Base-by-base conservation (phyloP, 257 asterid species). In the Lithospermum erythrorhizon region DNA sequence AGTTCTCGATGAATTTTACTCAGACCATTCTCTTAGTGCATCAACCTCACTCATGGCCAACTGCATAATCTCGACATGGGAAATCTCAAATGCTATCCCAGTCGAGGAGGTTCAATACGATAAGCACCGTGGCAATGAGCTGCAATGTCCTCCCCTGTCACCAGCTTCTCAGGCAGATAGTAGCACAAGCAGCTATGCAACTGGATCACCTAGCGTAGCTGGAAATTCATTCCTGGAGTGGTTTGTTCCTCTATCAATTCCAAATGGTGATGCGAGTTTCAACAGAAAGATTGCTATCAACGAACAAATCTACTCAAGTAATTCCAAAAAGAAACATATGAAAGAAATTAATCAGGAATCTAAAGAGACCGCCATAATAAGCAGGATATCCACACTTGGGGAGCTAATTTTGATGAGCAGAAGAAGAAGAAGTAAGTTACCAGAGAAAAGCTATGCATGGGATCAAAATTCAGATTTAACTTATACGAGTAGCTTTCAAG, bases 381-480 rank as follows among this genome's bases (percentile, higher is more conserved):
- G 72, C 58, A 84, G 83, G 62, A 76, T 79, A 74, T 75, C 76
- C 56, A 91, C 95, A 45, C 97, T 88, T 25, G 98, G 85, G 41
- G 98, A 91, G 83, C 85, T 91, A 56, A 88, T 91, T 69, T 76
- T 79, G 71, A 86, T 88, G 94, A 91, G 98, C 80, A 73, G 93
- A 58, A 76, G 95, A 78, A 75, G 85, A 71, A 90, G n/a, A n/a
- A n/a, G n/a, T n/a, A n/a, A n/a, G 95, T 74, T 82, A 80, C 68
- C 87, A 77, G 54, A 74, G 78, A 67, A 91, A 78, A 67, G 79
- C 78, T n/a, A n/a, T n/a, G n/a, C n/a, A n/a, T n/a, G n/a, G n/a
- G n/a, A n/a, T n/a, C n/a, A n/a, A n/a, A n/a, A n/a, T n/a, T n/a
- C n/a, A n/a, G n/a, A n/a, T n/a, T n/a, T n/a, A n/a, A n/a, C n/a